Conservation (phyloP, 75 land plant species). For the Pinus albicaulis region DNA sequence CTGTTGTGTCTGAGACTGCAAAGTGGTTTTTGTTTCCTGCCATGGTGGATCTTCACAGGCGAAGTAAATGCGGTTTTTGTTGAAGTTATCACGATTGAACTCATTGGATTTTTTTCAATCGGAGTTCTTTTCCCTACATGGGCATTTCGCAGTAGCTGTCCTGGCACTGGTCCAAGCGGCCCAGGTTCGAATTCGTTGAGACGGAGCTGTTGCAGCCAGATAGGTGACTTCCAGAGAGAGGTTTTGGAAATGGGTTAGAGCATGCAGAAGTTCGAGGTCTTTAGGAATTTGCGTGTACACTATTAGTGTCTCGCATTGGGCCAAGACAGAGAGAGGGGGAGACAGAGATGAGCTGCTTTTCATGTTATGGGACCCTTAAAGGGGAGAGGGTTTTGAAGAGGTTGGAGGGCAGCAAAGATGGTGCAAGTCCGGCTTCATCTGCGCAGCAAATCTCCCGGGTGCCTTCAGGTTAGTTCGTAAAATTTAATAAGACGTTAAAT, state of each 20-base stretch:
- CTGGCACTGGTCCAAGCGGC: too few species aligned
- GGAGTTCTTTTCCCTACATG: background rate
- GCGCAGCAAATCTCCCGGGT: background rate
- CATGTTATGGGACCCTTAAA: conserved; percentile 21
- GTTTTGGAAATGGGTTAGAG: conserved; percentile 4
- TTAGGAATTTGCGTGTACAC: background rate
- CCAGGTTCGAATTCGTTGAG: background rate
- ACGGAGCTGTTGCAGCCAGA: background rate
- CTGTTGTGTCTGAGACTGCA: background rate
- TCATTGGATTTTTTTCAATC: background rate
- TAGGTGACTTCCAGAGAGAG: background rate
- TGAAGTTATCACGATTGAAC: background rate
- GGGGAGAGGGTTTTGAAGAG: conserved; percentile 8
- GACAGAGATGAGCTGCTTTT: conserved; percentile 29
- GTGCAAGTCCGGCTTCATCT: background rate
- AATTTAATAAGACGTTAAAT: background rate
- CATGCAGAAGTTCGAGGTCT: background rate
- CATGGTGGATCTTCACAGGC: background rate
- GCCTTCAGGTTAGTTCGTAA: conserved; percentile 1
- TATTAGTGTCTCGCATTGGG: background rate
- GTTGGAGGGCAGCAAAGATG: background rate
- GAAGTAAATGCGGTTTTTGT: background rate
- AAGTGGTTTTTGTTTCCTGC: background rate
- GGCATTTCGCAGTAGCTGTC: background rate
- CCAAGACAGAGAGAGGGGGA: too few species aligned